phyloP scores from a whole-genome alignment of 768 basidiomycete species.

The Dendrothele bispora region DNA sequence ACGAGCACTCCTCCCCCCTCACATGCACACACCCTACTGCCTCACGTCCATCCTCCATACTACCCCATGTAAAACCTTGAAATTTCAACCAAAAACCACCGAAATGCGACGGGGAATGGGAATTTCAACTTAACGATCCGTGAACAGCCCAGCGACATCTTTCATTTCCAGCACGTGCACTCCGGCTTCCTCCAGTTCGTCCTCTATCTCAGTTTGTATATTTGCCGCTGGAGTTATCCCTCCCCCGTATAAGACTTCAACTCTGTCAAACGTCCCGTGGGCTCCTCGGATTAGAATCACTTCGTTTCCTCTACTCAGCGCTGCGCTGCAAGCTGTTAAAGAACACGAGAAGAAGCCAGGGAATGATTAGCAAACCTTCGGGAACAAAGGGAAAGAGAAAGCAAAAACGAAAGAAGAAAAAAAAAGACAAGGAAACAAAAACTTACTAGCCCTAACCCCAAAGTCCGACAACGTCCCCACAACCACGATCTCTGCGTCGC shows the following conservation, averaged over 20 bases:
- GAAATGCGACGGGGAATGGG: too few relatives aligned
- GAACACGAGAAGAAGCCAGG: conserved; percentile 11
- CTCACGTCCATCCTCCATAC: too few relatives aligned
- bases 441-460: conserved; percentile 45
- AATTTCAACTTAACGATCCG: conserved; percentile 52
- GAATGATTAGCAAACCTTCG: too few relatives aligned
- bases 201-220: conserved; percentile 63
- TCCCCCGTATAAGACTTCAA: conserved; percentile 60
- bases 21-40: too few relatives aligned
- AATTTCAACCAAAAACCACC: too few relatives aligned
- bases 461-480: conserved; percentile 72
- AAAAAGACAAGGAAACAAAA: not conserved
- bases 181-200: conserved; percentile 67
- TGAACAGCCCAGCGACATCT: conserved; percentile 59
- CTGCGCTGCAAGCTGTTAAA: conserved; percentile 56
- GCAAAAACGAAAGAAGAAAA: not conserved
- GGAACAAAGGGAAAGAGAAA: not conserved
- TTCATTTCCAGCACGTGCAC: conserved; percentile 67
- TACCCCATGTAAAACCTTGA: too few relatives aligned
- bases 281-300: conserved; percentile 64
- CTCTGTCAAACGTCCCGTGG: conserved; percentile 68
- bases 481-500: conserved; percentile 61
- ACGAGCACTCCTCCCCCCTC: too few relatives aligned
- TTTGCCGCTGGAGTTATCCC: conserved; percentile 49
- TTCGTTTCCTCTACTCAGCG: conserved; percentile 62